These are phyloP conservation scores for Letharia lupina DNA, from an alignment of 495 filamentous ascomycete genomes.

Conservation along the genomic window DNA sequence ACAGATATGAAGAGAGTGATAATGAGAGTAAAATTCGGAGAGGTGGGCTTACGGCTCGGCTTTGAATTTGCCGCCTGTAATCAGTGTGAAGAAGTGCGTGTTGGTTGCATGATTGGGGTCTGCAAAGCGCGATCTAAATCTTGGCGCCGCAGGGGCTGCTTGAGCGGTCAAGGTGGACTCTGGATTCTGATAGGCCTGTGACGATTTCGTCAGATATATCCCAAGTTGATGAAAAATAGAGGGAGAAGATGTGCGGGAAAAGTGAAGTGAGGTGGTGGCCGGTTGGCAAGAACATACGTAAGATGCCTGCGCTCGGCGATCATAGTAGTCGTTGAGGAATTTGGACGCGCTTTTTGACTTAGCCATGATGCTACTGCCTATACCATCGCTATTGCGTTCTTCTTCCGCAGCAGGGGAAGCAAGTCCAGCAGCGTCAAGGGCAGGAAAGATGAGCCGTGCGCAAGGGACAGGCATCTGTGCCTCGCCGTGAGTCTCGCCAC, in stretches of 20 bases:
- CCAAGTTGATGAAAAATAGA: not conserved
- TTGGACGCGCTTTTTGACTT: slow-evolving; percentile 33
- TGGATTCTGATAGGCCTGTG: not conserved
- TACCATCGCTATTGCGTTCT: not conserved
- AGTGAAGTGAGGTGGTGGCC: not conserved
- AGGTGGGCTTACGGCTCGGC: not conserved
- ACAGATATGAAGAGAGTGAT: not conserved
- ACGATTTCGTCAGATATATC: not conserved
- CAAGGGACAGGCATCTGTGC: slow-evolving; percentile 3
- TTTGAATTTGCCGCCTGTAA: slow-evolving; percentile 31
- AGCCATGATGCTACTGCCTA: not conserved
- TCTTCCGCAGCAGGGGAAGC: not conserved
- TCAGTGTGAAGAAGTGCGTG: slow-evolving; percentile 33
- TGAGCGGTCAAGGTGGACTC: not conserved
- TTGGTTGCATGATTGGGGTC: slow-evolving; percentile 42
- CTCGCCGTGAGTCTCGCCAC: slow-evolving; percentile 5
- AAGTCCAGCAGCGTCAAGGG: not conserved
- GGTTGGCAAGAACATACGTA: slow-evolving; percentile 26
- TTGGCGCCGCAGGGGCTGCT: slow-evolving; percentile 29
- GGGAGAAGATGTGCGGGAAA: no score
- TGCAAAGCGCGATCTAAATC: no score
- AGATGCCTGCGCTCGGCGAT: slow-evolving; percentile 41
- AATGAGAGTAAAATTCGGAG: not conserved
- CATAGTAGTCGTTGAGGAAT: slow-evolving; percentile 45
- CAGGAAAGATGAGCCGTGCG: not conserved